Percentiles rank a stretch among this genome's conserved stretches.
Conservation (phyloP, 257 asterid genomes). For the Solanum chilense region DNA sequence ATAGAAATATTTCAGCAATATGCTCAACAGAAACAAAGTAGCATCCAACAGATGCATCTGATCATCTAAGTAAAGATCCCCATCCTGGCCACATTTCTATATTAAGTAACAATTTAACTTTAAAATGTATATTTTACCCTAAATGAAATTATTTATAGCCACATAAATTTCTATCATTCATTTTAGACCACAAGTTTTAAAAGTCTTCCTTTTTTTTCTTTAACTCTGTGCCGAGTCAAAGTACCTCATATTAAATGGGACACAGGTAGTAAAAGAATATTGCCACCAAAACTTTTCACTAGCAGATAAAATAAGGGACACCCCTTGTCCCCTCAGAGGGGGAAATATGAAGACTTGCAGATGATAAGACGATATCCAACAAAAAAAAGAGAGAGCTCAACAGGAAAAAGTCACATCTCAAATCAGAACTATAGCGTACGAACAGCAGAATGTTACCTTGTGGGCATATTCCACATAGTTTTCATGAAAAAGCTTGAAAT, state of each 20-base stretch:
- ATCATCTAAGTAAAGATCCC: neutral
- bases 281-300: neutral
- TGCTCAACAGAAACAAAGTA: neutral
- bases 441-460: conserved; percentile 44
- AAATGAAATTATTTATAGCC: neutral
- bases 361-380: neutral
- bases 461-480: conserved; percentile 92
- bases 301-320: neutral
- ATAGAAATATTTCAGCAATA: neutral
- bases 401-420: neutral
- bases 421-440: neutral
- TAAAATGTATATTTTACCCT: neutral
- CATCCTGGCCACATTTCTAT: neutral
- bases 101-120: neutral
- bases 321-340: neutral
- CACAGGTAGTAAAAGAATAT: neutral
- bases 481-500: conserved; percentile 82
- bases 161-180: neutral
- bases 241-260: too few relatives aligned
- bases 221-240: neutral
- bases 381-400: neutral
- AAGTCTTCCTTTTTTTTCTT: neutral
- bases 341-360: neutral
- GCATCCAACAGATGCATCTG: neutral
- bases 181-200: neutral